Evolutionary conservation across 2,329 filamentous ascomycete species (phyloP), one percentile per base, ranked within the genome.

Genomic region (Byssothecium circinans): DNA sequence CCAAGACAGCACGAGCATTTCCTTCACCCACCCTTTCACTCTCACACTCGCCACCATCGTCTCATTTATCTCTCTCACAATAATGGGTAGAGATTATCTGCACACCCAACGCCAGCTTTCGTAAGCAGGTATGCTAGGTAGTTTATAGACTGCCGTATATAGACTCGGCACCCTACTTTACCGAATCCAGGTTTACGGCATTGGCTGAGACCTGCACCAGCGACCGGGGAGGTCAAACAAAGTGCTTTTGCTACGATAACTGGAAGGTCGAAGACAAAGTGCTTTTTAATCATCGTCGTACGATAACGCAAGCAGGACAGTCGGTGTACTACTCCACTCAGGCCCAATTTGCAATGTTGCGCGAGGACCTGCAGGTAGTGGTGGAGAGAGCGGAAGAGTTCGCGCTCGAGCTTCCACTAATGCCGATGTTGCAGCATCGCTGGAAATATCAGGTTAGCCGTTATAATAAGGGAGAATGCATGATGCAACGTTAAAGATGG

Each of bases 131-230:
- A n/a, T 32, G 12, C 8, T 5, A 32, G 11, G 40, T 27, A 22
- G n/a, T n/a, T 25, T 27, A 20, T 22, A 23, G 45, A 43, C 50
- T 53, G 47, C 50, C 50, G 47, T 43, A 47, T 39, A 47, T 50
- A 53, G 47, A 38, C 37, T 47, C 47, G 45, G 25, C 19, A 38
- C 14, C 4, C 29, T 32, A 7, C 29, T 19, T 41, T 15, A 22
- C 36, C n/a, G 15, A n/a, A 17, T 43, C 38, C 18, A 12, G 35
- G 12, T 14, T 5, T 25, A n/a, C n/a, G 35, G 33, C 35, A 32
- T 33, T 47, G 48, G 43, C 33, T 30, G 30, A 36, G 30, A 37
- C 35, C n/a, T 41, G 46, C 43, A 33, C 50, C n/a, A n/a, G n/a
- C n/a, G n/a, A n/a, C n/a, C n/a, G n/a, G n/a, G n/a, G n/a, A n/a